Evolutionary conservation across 139 green algal genomes (phyloP).

Genomic region (Coelastrella sp.): DNA sequence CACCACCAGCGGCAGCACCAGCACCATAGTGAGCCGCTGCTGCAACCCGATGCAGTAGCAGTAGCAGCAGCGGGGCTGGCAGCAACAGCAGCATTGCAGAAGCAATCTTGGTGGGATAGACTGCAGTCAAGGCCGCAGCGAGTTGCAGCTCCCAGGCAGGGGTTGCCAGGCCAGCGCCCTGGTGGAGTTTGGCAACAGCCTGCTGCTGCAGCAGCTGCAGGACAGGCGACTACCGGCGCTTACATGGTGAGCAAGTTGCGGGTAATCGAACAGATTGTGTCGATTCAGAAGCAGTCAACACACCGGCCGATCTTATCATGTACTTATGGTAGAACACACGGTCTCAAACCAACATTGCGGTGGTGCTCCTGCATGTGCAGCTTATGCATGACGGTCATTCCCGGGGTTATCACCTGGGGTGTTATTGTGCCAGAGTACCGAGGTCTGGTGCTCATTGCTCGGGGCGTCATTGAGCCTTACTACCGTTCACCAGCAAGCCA

Average conservation of each 20-base stretch:
- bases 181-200: not conserved
- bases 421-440: no score
- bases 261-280: not conserved
- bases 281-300: not conserved
- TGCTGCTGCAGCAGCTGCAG: not conserved
- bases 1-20: not conserved
- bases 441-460: no score
- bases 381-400: no score
- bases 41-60: slow-evolving; percentile 6
- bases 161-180: not conserved
- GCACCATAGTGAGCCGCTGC: not conserved
- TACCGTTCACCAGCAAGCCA: no score
- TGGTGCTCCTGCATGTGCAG: no score
- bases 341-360: no score
- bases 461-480: no score
- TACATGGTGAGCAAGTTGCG: slow-evolving; percentile 12
- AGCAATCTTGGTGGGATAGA: not conserved
- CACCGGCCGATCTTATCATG: not conserved
- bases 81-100: not conserved
- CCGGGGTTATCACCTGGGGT: no score
- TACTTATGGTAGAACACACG: not conserved
- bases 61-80: not conserved
- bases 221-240: not conserved
- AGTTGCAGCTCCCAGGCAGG: not conserved
- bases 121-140: not conserved